Evolutionary conservation across 257 asterid genomes (phyloP).

Genomic region (Osmanthus fragrans): DNA sequence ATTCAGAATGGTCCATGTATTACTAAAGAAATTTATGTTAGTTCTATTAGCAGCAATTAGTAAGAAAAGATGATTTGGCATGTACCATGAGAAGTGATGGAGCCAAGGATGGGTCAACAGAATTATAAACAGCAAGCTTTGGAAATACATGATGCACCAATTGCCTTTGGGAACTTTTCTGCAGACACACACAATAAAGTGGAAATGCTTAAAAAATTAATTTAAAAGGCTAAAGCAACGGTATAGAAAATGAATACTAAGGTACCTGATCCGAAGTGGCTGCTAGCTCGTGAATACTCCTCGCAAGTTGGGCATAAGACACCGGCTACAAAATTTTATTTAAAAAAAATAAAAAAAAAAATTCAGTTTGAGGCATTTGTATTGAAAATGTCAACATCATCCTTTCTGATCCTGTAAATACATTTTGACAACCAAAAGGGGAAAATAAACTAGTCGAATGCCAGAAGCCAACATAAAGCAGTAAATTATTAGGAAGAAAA

Average conservation of each 20-base stretch:
- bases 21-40: background rate
- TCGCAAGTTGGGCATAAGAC: slow-evolving; percentile 98
- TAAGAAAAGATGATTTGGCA: slow-evolving; percentile 22
- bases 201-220: slow-evolving; percentile 21
- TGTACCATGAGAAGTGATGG: slow-evolving; percentile 98
- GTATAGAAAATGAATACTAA: slow-evolving; percentile 14
- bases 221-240: background rate
- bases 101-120: slow-evolving; percentile 98
- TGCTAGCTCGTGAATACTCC: slow-evolving; percentile 98
- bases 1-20: slow-evolving; percentile 13
- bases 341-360: slow-evolving; percentile 9
- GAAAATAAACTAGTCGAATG: background rate
- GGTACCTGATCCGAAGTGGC: slow-evolving; percentile 95
- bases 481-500: background rate
- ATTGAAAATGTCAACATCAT: background rate
- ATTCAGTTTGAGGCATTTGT: slow-evolving; percentile 11
- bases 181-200: slow-evolving; percentile 31
- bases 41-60: slow-evolving; percentile 12
- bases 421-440: background rate
- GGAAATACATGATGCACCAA: slow-evolving; percentile 94
- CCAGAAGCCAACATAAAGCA: background rate
- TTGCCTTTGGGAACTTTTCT: slow-evolving; percentile 98
- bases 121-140: slow-evolving; percentile 97
- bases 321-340: slow-evolving; percentile 63
- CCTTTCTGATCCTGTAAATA: background rate